Percentiles rank a stretch among this genome's conserved stretches.
Evolutionary conservation across 2,329 filamentous ascomycete species (phyloP).

Genomic region (Scolecobasidium constrictum): DNA sequence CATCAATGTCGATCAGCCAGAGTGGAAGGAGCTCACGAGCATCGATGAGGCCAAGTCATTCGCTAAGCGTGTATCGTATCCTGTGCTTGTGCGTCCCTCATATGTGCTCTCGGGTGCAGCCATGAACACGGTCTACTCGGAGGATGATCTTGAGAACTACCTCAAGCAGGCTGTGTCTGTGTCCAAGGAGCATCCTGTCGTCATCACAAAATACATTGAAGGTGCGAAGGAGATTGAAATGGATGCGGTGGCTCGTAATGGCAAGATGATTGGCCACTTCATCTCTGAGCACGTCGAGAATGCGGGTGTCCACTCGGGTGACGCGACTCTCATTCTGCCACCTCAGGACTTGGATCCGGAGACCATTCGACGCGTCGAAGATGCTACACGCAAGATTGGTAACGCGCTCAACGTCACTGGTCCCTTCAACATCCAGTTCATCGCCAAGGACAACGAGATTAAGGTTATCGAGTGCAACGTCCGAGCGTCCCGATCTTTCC

Average conservation of each 20-base stretch:
- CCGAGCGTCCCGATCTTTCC: constrained; percentile 89
- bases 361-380: constrained; percentile 83
- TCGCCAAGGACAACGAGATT: constrained; percentile 98
- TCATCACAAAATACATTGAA: constrained; percentile 99
- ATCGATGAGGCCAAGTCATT: constrained; percentile 83
- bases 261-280: constrained; percentile 86
- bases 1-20: constrained; percentile 89
- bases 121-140: constrained; percentile 98
- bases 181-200: constrained; percentile 88
- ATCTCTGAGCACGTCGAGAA: constrained; percentile 99
- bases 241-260: constrained; percentile 90
- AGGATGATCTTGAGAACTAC: constrained; percentile 82
- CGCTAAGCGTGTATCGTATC: constrained; percentile 81
- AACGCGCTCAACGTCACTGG: constrained; percentile 90
- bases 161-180: constrained; percentile 86
- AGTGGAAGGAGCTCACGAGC: constrained; percentile 95
- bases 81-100: constrained; percentile 87
- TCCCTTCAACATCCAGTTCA: constrained; percentile 98
- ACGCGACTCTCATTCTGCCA: constrained; percentile 88
- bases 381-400: constrained; percentile 91
- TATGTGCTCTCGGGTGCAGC: constrained; percentile 95
- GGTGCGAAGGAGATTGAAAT: constrained; percentile 99
- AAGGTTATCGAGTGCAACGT: constrained; percentile 99
- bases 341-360: constrained; percentile 86
- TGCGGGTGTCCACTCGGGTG: constrained; percentile 94